Conservation (phyloP, 2,329 filamentous ascomycete species). For the Exophiala spinifera region DNA sequence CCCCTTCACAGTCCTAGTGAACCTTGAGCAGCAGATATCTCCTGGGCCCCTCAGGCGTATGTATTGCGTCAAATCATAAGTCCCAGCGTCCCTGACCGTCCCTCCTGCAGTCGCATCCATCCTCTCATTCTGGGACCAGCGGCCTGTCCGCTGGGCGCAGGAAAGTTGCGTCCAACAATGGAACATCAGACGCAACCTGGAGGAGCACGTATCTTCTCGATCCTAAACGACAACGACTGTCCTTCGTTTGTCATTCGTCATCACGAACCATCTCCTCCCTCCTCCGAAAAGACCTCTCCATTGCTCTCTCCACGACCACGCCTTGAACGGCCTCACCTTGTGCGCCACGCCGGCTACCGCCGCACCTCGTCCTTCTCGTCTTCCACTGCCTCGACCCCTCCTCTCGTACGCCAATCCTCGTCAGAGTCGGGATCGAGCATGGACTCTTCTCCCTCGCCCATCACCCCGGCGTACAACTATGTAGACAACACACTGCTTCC, state of each 20-base stretch:
- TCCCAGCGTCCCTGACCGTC: neutral
- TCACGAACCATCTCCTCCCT: conserved; percentile 28
- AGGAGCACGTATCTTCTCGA: conserved; percentile 36
- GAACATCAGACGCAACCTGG: conserved; percentile 30
- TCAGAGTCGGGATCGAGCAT: conserved; percentile 29
- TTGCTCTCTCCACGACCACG: conserved; percentile 19
- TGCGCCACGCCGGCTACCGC: conserved; percentile 22
- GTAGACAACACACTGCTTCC: conserved; percentile 22
- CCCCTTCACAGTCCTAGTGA: neutral
- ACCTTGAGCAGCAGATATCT: neutral
- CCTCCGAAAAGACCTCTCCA: conserved; percentile 13
- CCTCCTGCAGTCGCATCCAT: conserved; percentile 8
- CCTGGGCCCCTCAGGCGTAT: conserved; percentile 11
- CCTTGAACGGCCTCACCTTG: conserved; percentile 22
- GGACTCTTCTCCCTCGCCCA: conserved; percentile 31
- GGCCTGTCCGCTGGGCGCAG: conserved; percentile 24
- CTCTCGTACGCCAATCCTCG: conserved; percentile 24
- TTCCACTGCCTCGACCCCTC: conserved; percentile 25
- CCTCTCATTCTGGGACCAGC: conserved; percentile 25
- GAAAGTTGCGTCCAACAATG: conserved; percentile 29
- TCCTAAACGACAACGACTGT: conserved; percentile 48
- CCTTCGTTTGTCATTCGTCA: conserved; percentile 44
- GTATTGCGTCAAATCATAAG: neutral
- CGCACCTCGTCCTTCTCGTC: conserved; percentile 28
- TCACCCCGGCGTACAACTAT: conserved; percentile 28